Conservation (phyloP, 805 yeast genomes). For the Wickerhamomyces pijperi region DNA sequence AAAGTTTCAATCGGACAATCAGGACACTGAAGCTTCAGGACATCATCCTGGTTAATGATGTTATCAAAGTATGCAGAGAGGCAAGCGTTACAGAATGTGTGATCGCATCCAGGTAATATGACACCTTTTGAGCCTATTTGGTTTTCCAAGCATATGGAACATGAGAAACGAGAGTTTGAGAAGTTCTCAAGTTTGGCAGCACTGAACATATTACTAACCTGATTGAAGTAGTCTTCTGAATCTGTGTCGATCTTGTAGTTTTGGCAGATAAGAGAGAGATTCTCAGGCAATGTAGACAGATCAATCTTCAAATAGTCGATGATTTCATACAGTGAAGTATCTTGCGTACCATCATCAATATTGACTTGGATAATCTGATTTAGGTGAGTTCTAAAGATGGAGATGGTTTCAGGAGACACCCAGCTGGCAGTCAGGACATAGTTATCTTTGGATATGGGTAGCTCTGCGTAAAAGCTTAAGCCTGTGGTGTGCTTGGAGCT, state of each 20-base stretch:
- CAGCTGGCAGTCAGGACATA: not conserved
- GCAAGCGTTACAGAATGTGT: conserved; percentile 38
- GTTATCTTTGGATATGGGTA: not conserved
- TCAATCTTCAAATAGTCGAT: not conserved
- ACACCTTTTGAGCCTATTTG: conserved; percentile 31
- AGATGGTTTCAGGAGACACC: not conserved
- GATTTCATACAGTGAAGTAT: conserved; percentile 4
- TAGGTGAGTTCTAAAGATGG: not conserved
- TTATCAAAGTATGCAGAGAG: conserved; percentile 29
- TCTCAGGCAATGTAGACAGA: not conserved
- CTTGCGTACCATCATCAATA: not conserved
- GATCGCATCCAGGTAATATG: conserved; percentile 30
- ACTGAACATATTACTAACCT: conserved; percentile 13
- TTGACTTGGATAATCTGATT: not conserved
- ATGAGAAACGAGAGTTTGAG: conserved; percentile 27
- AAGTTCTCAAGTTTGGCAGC: conserved; percentile 20
- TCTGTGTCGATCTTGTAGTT: not conserved
- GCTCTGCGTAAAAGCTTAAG: not conserved
- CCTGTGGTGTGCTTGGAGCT: not conserved
- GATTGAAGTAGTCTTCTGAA: not conserved
- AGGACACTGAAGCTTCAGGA: conserved; percentile 47
- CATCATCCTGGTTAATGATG: conserved; percentile 35
- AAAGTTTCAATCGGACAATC: conserved; percentile 24
- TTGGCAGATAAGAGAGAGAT: not conserved
- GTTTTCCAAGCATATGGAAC: conserved; percentile 47